These are phyloP conservation scores for Osmozyma mogii DNA, from an alignment of 805 yeast genomes.

Conservation along the genomic window DNA sequence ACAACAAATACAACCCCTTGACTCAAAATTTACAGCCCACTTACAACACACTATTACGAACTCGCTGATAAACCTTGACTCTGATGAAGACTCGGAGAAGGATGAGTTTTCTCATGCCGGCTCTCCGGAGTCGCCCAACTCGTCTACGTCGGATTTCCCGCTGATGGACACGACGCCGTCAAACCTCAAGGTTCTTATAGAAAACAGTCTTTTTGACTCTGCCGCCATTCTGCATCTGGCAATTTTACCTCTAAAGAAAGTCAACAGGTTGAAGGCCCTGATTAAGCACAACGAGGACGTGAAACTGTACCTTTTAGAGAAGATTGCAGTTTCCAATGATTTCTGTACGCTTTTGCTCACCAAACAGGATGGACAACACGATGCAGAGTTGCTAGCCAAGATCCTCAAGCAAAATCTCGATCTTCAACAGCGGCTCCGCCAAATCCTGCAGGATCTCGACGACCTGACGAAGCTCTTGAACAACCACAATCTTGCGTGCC, in stretches of 20 bases:
- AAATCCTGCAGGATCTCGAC: conserved; percentile 21
- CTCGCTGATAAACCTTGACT: conserved; percentile 2
- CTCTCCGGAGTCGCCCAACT: conserved; percentile 7
- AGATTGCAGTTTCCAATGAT: conserved; percentile 25
- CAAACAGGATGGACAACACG: conserved; percentile 17
- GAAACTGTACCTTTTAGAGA: conserved; percentile 23
- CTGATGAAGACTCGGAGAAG: conserved; percentile 8
- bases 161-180: no score
- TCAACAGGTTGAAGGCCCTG: conserved; percentile 20
- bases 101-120: conserved; percentile 9
- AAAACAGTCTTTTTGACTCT: conserved; percentile 35
- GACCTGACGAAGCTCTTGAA: conserved; percentile 19
- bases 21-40: conserved; percentile 26
- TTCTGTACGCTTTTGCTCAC: conserved; percentile 22
- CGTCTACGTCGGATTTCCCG: conserved; percentile 16
- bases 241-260: conserved; percentile 22
- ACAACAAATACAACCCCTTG: conserved; percentile 17
- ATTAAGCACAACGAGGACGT: conserved; percentile 24
- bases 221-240: conserved; percentile 27
- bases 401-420: conserved; percentile 24
- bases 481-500: conserved; percentile 37
- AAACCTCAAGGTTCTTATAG: conserved; percentile 37
- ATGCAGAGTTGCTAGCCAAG: conserved; percentile 20
- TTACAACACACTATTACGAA: conserved; percentile 17
- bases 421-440: conserved; percentile 23